Base-by-base conservation (phyloP, 2,329 filamentous ascomycete genomes). In the Dothiorella sarmentorum region DNA sequence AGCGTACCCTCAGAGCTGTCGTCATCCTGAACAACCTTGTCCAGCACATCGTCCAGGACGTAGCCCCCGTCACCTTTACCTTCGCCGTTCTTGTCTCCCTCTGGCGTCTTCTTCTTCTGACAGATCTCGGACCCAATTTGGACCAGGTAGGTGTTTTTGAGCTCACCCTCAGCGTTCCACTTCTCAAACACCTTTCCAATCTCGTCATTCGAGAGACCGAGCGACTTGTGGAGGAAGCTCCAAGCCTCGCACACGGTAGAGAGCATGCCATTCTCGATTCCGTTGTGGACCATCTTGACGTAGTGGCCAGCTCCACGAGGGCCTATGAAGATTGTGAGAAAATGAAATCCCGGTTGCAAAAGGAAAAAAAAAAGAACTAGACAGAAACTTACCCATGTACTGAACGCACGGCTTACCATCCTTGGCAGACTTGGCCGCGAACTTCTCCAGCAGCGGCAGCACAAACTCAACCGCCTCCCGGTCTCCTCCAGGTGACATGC, bases 241-340 rank as follows among this genome's bases (percentile, higher is more conserved):
- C 82, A 86, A 3, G 78, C 78, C 64, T 86, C 83, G 17, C 77
- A 78, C 7, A 84, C 69, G 0, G 75, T 71, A n/a, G 78, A 79
- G 67, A 86, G 75, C 76, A 85, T 82, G 0, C 80, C 83, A 52
- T 84, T 81, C 64, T 86, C 83, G 57, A 85, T 85, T 0, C 82
- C 82, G 61, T 85, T 85, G 64, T 86, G 83, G 2, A 85, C 76
- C 82, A 85, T 85, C 71, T 86, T 86, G 7, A 85, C 81, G 62
- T 80, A 85, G 65, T 86, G 82, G 0, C 83, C 83, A 3, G 78
- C 76, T 4, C 82, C 82, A 0, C 76, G 77, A 0, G 78, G 76
- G 0, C 44, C 44, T 49, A n/a, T n/a, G 10, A n/a, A 11, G 2
- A 10, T 0, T 3, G 24, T 26, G 7, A 26, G 22, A 15, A 31